Base-by-base conservation (phyloP, 148 eudicot genomes). In the Rhododendron griersonianum region DNA sequence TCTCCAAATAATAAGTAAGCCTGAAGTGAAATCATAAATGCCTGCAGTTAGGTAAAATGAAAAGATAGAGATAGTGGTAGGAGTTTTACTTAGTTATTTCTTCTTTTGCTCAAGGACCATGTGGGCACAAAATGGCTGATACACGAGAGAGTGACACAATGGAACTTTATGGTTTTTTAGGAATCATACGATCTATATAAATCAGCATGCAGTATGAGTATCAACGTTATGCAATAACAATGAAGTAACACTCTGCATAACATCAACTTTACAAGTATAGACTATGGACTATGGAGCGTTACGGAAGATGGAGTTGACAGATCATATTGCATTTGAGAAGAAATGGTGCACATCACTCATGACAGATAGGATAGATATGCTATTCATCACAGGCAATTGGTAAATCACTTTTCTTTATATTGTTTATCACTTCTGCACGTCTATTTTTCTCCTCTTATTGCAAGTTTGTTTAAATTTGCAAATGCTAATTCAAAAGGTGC, bases 1-100 rank as follows among this genome's bases (percentile, higher is more conserved):
- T 97, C 99, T 81, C 99, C 99, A 87, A 95, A 97, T 59, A 97
- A 90, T 81, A 97, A 86, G 90, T 88, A 97, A 78, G 98, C 98
- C 99, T 97, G 94, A 80, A 90, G 82, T 83, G 23, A 89, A 83
- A 82, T 83, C 73, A 81, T 47, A 47, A 50, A 75, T 41, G 18
- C 33, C 80, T 69, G 53, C 63, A 80, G 13, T 19, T 77, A 71
- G 9, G 48, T 48, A 63, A 84, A 18, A 76, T 5, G 3, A 47
- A 10, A 9, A 53, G 19, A 48, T 18, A 59, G 47, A 51, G 80
- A 81, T 55, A 55, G 16, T 55, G 61, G 6, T 14, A 4, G 7
- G 61, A 18, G 21, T 55, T 55, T 55, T 55, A 55, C 51, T 45
- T 78, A 44, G 33, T 78, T 45, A 78, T 78, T 45, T 47, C n/a